Evolutionary conservation across 23 red algal genomes (phyloP), one percentile per base, ranked within the genome.

Genomic region (Pyropia yezoensis): DNA sequence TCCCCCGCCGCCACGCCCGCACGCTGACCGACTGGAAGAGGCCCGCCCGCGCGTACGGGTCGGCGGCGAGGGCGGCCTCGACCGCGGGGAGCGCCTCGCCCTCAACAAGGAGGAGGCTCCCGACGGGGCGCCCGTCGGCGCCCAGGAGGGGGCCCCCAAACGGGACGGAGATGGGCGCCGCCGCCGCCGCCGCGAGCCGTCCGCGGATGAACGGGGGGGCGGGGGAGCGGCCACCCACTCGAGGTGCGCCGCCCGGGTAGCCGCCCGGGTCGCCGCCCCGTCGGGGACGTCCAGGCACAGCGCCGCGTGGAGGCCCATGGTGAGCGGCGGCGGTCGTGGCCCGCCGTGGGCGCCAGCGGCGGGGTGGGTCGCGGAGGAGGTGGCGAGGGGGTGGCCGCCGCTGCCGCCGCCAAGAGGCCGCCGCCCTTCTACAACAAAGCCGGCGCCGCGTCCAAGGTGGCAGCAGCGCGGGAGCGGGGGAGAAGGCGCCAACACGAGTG

Each of bases 1-100:
- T 23, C 5, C 70, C 80, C 57, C 47, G 66, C 8, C 30, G 30
- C 80, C 80, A 85, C 52, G 26, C 7, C 30, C 70, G 71, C 18
- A 88, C 28, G 3, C 69, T 29, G 1, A 25, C 19, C 16, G 19
- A 21, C 2, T 6, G 50, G 61, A 83, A 83, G 22, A 83, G 54
- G 55, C 78, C 52, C 17, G 67, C 49, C 8, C 25, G 24, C 11
- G 16, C 39, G 53, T 74, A 83, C 21, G 78, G 78, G 45, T 83
- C 78, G 16, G 24, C 17, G 18, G 15, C 21, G 11, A 79, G 62
- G 11, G 18, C 26, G 21, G 28, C 30, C 3, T 20, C 39, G 3
- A 62, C 75, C 27, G 33, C 25, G 25, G 28, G 22, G 22, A 19
- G n/a, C 1, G 27, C 15, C 21, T 26, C 7, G 1, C 52, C 55